Evolutionary conservation across 768 basidiomycete genomes (phyloP).

Genomic region (Aureoboletus auriporus): DNA sequence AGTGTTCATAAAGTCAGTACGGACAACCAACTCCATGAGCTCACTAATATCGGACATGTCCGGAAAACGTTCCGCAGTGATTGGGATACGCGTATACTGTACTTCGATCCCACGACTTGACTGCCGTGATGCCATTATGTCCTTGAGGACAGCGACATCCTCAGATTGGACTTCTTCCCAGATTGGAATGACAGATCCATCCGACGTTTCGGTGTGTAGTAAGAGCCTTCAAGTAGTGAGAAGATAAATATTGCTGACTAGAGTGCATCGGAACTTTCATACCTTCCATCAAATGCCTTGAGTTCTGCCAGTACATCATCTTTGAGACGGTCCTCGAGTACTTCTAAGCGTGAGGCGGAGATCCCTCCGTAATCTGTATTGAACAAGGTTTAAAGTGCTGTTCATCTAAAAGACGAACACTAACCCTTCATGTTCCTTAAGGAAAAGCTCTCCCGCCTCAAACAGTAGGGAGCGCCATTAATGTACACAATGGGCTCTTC

Average conservation of each 20-base stretch:
- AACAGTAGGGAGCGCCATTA: conserved; percentile 89
- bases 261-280: conserved; percentile 8
- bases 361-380: conserved; percentile 90
- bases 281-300: conserved; percentile 80
- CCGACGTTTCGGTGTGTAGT: conserved; percentile 83
- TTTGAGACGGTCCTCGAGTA: conserved; percentile 84
- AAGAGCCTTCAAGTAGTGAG: conserved; percentile 50
- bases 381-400: not conserved
- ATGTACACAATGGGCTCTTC: conserved; percentile 92
- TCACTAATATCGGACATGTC: conserved; percentile 73
- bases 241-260: not conserved
- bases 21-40: conserved; percentile 73
- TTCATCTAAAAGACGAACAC: conserved; percentile 1
- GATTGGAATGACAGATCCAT: conserved; percentile 86
- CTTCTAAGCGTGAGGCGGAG: conserved; percentile 82
- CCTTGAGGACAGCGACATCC: conserved; percentile 78
- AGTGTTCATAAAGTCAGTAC: conserved; percentile 60
- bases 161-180: conserved; percentile 85
- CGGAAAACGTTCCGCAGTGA: conserved; percentile 84
- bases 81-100: conserved; percentile 80
- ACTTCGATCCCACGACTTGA: conserved; percentile 53
- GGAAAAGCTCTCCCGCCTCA: conserved; percentile 80
- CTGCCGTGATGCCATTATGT: conserved; percentile 71
- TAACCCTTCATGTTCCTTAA: conserved; percentile 92
- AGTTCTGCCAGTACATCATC: conserved; percentile 87